Evolutionary conservation across 805 yeast genomes (phyloP), one percentile per base, ranked within the genome.

Genomic region (Spathaspora gorwiae): DNA sequence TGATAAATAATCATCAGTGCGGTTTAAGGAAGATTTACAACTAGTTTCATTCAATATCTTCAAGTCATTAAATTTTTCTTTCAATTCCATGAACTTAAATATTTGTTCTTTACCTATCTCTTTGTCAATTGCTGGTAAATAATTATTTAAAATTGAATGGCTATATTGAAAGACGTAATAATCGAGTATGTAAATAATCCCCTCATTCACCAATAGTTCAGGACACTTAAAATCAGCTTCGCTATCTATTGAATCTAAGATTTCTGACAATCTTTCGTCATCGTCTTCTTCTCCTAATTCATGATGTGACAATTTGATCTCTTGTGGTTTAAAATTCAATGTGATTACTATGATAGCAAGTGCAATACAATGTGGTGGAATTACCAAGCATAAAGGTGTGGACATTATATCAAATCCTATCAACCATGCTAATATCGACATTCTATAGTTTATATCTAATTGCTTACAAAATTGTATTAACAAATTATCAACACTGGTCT

Each of bases 301-400:
- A 29, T 55, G 52, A 44, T 61, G 59, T 31, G 57, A 56, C 11
- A 56, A 44, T 2, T 48, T 47, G 26, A 68, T 47, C 31, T 66
- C 67, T 37, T 57, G 47, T 5, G 72, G 68, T 39, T 72, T 61
- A 36, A 83, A 53, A 54, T 78, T 79, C 36, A 73, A 68, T 1
- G 92, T 79, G 27, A 88, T 68, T 37, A 78, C 78, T 37, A 89
- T 62, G 27, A 80, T 74, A 3, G 88, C 85, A 43, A 87, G 57
- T 0, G 96, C 89, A 30, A 84, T 78, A 26, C 83, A 75, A 59
- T 88, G 92, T 3, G 87, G 82, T 1, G 96, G 94, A 7, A 80
- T 74, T 54, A 79, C 82, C 32, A 90, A 63, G 8, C 81, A 73
- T 13, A 84, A 70, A 33, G 86, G 87, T 2, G 95, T 80, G 45